These are phyloP conservation scores for Cyclotella baltica DNA, from an alignment of 108 stramenopile species.

Conservation along the genomic window DNA sequence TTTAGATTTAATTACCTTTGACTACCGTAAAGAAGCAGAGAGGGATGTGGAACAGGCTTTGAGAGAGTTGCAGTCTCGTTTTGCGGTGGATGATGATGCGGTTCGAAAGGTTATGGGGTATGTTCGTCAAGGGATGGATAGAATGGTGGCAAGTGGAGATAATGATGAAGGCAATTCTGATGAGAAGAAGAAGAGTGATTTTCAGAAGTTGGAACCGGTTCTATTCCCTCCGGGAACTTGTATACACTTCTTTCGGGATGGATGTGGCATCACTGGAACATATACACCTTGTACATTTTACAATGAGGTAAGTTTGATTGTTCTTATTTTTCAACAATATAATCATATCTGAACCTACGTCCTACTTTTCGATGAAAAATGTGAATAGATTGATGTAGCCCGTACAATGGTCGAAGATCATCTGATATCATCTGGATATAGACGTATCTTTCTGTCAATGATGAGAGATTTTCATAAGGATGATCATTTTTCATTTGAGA, in stretches of 20 bases:
- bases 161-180: not conserved
- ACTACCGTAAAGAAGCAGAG: slow-evolving; percentile 62
- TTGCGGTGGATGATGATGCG: slow-evolving; percentile 36
- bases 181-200: not conserved
- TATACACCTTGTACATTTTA: slow-evolving; percentile 79
- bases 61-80: slow-evolving; percentile 50
- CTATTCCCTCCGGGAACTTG: slow-evolving; percentile 73
- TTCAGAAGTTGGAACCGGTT: slow-evolving; percentile 42
- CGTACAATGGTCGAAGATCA: slow-evolving; percentile 89
- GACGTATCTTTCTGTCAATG: slow-evolving; percentile 66
- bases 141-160: slow-evolving; percentile 6
- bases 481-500: slow-evolving; percentile 66
- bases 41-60: slow-evolving; percentile 70
- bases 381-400: slow-evolving; percentile 59
- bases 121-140: slow-evolving; percentile 40
- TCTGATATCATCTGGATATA: slow-evolving; percentile 73
- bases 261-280: slow-evolving; percentile 70
- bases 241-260: slow-evolving; percentile 87
- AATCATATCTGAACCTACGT: no score
- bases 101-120: slow-evolving; percentile 52
- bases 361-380: not conserved
- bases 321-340: not conserved
- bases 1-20: slow-evolving; percentile 62
- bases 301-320: slow-evolving; percentile 44
- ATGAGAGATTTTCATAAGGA: slow-evolving; percentile 70